phyloP scores from a whole-genome alignment of 352 stramenopile species.

The Globisporangium splendens region DNA sequence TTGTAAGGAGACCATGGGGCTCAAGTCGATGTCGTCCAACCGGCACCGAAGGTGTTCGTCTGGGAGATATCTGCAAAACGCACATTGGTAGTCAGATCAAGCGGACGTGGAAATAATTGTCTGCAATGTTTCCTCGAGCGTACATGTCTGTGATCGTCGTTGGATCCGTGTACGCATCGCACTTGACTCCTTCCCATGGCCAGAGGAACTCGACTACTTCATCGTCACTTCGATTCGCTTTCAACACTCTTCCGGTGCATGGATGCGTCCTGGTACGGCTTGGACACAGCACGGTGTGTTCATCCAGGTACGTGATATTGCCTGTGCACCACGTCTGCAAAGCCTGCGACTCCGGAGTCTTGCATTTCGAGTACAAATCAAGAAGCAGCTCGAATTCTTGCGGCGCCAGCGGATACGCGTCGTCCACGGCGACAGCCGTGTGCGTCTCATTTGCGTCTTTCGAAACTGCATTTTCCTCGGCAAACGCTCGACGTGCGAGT shows the following conservation, averaged over 20 bases:
- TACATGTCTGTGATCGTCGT: slow-evolving; percentile 76
- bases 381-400: slow-evolving; percentile 41
- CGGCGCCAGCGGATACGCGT: slow-evolving; percentile 43
- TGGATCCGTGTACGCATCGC: slow-evolving; percentile 57
- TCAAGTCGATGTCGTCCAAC: slow-evolving; percentile 52
- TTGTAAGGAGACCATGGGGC: slow-evolving; percentile 64
- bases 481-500: slow-evolving; percentile 13
- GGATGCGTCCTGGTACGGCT: slow-evolving; percentile 49
- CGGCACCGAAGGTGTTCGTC: slow-evolving; percentile 43
- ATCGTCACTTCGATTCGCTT: slow-evolving; percentile 17
- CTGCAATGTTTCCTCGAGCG: background rate
- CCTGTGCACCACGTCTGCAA: slow-evolving; percentile 67
- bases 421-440: slow-evolving; percentile 30
- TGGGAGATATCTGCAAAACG: slow-evolving; percentile 44
- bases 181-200: slow-evolving; percentile 72
- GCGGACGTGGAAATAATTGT: too few relatives aligned
- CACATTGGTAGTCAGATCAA: background rate
- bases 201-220: slow-evolving; percentile 38
- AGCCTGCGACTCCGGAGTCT: slow-evolving; percentile 33
- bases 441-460: slow-evolving; percentile 8
- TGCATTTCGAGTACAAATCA: slow-evolving; percentile 44
- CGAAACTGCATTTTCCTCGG: slow-evolving; percentile 11
- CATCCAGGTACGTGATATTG: slow-evolving; percentile 16
- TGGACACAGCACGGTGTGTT: slow-evolving; percentile 31
- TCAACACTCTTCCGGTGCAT: slow-evolving; percentile 55